Evolutionary conservation across 345 rosid species (phyloP).

Genomic region (Cardiospermum halicacabum): DNA sequence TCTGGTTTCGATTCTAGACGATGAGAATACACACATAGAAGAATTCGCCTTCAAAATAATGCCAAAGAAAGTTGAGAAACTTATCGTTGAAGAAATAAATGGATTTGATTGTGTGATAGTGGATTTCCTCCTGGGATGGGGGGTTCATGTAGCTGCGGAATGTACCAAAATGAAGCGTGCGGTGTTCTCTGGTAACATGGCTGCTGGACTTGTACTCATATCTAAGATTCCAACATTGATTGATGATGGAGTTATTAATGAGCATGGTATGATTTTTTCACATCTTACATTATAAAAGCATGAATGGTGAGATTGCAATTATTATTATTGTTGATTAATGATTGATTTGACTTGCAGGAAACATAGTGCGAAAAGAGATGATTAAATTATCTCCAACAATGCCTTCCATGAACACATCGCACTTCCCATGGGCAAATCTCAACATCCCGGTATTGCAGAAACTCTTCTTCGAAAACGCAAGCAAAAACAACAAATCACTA

Average conservation of each 20-base stretch:
- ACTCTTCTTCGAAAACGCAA: background rate
- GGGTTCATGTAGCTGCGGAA: conserved; percentile 1
- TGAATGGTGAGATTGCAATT: background rate
- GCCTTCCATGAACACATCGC: conserved; percentile 14
- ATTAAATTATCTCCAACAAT: conserved; percentile 9
- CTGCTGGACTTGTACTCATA: background rate
- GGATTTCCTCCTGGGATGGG: conserved; percentile 16
- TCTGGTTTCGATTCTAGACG: background rate
- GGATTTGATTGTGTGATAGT: conserved; percentile 3
- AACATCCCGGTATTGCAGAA: conserved; percentile 5
- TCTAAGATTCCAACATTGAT: conserved; percentile 5
- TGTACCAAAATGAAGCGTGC: conserved; percentile 6
- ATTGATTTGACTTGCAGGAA: conserved; percentile 10
- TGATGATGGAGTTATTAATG: conserved; percentile 13
- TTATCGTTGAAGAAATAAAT: background rate
- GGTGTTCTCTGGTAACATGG: conserved; percentile 1
- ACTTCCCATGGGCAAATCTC: conserved; percentile 13
- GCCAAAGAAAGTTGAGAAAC: background rate
- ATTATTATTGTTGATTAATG: background rate
- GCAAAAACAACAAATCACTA: background rate
- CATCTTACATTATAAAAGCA: background rate
- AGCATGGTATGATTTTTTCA: conserved; percentile 5
- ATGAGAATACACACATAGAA: background rate
- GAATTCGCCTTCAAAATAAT: background rate
- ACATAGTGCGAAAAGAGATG: conserved; percentile 7